Base-by-base conservation (phyloP, 2,329 filamentous ascomycete genomes). In the Aspergillus thermomutatus region DNA sequence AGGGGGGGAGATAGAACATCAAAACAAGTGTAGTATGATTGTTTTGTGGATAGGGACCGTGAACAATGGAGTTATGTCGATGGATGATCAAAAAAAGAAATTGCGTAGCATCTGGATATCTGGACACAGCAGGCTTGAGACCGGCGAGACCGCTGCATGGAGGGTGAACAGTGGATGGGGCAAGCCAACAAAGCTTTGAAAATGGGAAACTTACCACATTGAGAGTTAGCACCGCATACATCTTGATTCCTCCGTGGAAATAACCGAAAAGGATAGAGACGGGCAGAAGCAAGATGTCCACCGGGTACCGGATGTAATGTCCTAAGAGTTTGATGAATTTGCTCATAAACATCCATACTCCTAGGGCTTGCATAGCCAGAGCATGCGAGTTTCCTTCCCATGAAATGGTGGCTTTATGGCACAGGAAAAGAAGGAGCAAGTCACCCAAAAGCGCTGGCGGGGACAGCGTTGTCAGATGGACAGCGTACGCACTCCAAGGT, bases 191-290 rank as follows among this genome's bases (percentile, higher is more conserved):
- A 27, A 52, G 28, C 46, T 57, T 45, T 6, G 21, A 21, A 46
- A 46, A 46, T 46, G 11, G 11, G 65, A 63, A 68, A 80, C 87
- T 76, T 83, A 95, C 91, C 85, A 90, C 88, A 70, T 89, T 87
- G 65, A 92, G 84, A 57, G 92, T 96, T 64, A 88, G 80, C 60
- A 92, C 82, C 43, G 93, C 92, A 69, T 93, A 93, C 61, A 96
- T 81, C 80, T 97, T 97, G 81, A 97, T 92, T 60, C 92, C 75
- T 59, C 92, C 91, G 73, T 97, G 93, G 67, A 95, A 89, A 76
- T 94, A 97, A 51, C 93, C 93, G 75, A 97, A 97, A 14, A 91
- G 60, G 66, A 97, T 86, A 41, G 92, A 96, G n/a, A 93, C 80
- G 0, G 91, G 91, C 51, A 96, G 80, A 69, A 90, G 89, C 45